Conservation (phyloP, 805 yeast genomes). For the Ascoidea asiatica region DNA sequence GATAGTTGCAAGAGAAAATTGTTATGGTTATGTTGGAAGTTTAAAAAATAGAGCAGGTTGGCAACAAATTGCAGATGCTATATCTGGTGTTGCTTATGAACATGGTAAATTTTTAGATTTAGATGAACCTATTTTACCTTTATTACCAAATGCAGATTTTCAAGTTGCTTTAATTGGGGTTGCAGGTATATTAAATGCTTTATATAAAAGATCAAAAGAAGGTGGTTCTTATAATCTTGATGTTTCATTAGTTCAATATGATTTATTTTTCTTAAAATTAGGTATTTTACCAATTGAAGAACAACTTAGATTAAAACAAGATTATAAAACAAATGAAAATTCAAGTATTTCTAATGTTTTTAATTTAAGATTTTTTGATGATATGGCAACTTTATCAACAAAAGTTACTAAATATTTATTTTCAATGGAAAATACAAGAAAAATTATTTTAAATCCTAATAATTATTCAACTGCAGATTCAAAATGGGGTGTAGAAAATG, state of each 20-base stretch:
- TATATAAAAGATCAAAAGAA: conserved; percentile 15
- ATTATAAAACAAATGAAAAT: not conserved
- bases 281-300: conserved; percentile 8
- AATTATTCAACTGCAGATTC: conserved; percentile 1
- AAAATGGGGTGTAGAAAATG: conserved; percentile 1
- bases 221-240: conserved; percentile 22
- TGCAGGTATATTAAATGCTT: conserved; percentile 19
- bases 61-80: conserved; percentile 25
- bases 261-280: conserved; percentile 17
- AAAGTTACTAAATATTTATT: conserved; percentile 1
- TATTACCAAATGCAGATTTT: conserved; percentile 24
- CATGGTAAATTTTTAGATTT: conserved; percentile 18
- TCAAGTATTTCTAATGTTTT: conserved; percentile 1
- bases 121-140: conserved; percentile 22
- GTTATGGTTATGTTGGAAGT: conserved; percentile 20
- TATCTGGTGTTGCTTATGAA: conserved; percentile 20
- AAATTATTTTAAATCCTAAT: not conserved
- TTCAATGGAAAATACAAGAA: conserved; percentile 1
- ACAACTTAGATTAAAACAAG: conserved; percentile 1
- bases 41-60: conserved; percentile 21
- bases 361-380: conserved; percentile 1
- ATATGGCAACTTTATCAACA: conserved; percentile 2
- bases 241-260: conserved; percentile 20
- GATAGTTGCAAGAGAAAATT: conserved; percentile 20
- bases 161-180: conserved; percentile 18